Evolutionary conservation across 305 asterid genomes (phyloP), one percentile per base, ranked within the genome.

Genomic region (Fraxinus latifolia): DNA sequence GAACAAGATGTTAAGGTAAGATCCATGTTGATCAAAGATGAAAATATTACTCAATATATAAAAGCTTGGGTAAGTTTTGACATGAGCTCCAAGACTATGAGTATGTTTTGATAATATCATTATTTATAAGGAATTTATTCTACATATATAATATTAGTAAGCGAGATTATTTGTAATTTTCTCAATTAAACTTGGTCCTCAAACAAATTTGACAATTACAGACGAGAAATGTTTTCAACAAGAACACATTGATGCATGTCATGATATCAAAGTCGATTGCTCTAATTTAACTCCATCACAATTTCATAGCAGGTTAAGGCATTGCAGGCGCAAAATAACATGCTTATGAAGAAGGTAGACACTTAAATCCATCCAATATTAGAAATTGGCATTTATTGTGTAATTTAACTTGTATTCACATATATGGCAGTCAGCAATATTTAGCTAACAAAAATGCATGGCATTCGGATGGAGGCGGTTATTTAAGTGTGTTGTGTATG

Each of bases 301-400:
- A 62, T 71, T 29, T 76, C 14, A 29, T 83, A 50, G 65, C 92
- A 94, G 98, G 98, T 90, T 85, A 94, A 89, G 87, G 90, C 92
- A 47, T 79, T 94, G 93, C 91, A 86, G 86, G 96, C 88, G 78
- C 93, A 94, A 83, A 94, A 94, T 85, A 91, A 91, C 85, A 19
- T 85, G 75, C 93, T 94, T 5, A 79, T 87, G 5, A 88, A 94
- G 87, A 86, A 90, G 97, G 98, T 92, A 80, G 77, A 36, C 27
- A 0, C 65, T 47, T 1, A 44, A 7, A 17, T 17, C 27, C 11
- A 19, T 9, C 17, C 23, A 9, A 42, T 32, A 50, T 72, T 17
- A 68, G 7, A 42, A 2, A 68, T 36, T 33, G 1, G 14, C 15
- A 6, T 68, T 14, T 12, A 4, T 15, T 21, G 15, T 11, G 19